These are phyloP conservation scores for Tephrocybe sp. DNA, from an alignment of 768 basidiomycete genomes.

Conservation along the genomic window DNA sequence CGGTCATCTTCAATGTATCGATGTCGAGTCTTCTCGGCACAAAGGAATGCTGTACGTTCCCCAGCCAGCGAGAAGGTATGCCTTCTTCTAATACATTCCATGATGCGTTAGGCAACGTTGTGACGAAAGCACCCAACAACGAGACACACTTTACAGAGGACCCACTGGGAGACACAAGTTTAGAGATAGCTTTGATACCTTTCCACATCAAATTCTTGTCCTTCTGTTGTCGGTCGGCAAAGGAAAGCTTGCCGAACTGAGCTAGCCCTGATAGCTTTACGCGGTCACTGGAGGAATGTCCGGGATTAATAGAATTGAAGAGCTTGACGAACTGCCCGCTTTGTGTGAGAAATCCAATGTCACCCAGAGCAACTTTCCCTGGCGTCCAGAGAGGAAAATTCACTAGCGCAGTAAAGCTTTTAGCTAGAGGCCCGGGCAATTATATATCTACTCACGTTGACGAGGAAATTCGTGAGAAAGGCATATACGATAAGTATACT, in stretches of 20 bases:
- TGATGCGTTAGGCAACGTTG: background rate
- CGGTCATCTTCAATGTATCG: constrained; percentile 7
- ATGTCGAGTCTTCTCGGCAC: constrained; percentile 11
- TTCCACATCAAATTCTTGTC: constrained; percentile 9
- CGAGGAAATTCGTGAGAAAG: constrained; percentile 14
- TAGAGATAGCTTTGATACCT: constrained; percentile 10
- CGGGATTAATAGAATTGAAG: constrained; percentile 8
- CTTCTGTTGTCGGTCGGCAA: constrained; percentile 5
- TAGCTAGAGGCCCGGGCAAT: no score
- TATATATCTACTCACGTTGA: constrained; percentile 2
- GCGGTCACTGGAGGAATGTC: background rate
- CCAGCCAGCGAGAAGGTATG: constrained; percentile 10
- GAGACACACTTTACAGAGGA: background rate
- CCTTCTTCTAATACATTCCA: background rate
- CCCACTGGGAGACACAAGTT: constrained; percentile 5
- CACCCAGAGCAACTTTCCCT: constrained; percentile 3
- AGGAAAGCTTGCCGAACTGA: background rate
- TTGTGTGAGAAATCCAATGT: constrained; percentile 8
- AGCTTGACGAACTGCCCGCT: constrained; percentile 9
- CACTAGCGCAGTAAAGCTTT: background rate
- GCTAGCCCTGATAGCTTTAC: constrained; percentile 1
- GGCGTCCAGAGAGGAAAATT: constrained; percentile 15
- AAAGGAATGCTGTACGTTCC: constrained; percentile 11
- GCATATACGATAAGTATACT: constrained; percentile 9
- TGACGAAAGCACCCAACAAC: background rate